Evolutionary conservation across 2,329 filamentous ascomycete species (phyloP).

Genomic region (Aspergillus sp.): DNA sequence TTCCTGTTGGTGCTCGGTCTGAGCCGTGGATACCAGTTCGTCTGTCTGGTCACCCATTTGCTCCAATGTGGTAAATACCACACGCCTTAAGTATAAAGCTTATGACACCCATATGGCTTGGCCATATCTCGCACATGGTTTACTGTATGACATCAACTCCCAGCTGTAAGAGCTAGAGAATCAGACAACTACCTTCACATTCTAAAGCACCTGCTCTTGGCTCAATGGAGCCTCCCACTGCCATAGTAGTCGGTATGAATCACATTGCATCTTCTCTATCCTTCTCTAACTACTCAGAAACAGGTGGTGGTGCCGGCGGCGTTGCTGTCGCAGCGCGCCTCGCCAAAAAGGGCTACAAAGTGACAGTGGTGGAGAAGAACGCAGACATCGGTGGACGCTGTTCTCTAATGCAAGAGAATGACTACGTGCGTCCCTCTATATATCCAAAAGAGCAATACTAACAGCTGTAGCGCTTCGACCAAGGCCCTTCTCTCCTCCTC

Average conservation of each 20-base stretch:
- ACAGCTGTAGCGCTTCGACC: conserved; percentile 64
- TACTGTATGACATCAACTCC: no score
- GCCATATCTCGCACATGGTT: no score
- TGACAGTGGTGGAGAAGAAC: conserved; percentile 81
- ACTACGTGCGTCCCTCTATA: conserved; percentile 48
- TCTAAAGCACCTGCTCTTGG: no score
- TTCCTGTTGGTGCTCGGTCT: no score
- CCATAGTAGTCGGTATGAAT: neutral
- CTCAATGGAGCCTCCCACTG: neutral
- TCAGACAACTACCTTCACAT: no score
- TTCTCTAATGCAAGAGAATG: conserved; percentile 62
- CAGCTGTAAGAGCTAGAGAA: no score
- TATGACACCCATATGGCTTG: no score
- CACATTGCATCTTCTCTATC: no score
- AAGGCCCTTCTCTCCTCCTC: conserved; percentile 72
- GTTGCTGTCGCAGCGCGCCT: conserved; percentile 71
- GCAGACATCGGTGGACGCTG: conserved; percentile 71
- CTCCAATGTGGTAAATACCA: no score
- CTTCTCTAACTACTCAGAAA: neutral
- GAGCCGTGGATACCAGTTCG: no score
- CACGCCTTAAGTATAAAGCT: no score
- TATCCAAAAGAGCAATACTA: conserved; percentile 1
- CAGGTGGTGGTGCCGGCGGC: conserved; percentile 70
- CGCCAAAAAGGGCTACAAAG: conserved; percentile 67
- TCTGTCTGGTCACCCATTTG: no score